Base-by-base conservation (phyloP, 78 protist genomes). In the Chrysochromulina parva region DNA sequence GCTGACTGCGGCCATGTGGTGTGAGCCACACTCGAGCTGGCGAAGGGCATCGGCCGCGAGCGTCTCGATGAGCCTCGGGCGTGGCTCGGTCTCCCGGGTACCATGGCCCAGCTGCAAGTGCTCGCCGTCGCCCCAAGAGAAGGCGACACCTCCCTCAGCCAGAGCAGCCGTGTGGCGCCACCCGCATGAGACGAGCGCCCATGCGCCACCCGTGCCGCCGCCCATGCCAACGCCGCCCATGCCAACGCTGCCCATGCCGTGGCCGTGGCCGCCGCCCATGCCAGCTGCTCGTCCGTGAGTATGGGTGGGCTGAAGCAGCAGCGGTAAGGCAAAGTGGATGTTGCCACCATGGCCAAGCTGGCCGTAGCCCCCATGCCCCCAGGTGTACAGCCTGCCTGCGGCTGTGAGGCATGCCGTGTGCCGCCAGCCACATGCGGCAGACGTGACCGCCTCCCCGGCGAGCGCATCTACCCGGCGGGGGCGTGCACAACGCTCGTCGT, bases 331-430 rank as follows among this genome's bases (percentile, higher is more conserved):
- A 16, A 24, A 28, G 53, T 28, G 14, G 78, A 24, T 24, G 17
- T 24, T 3, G 14, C 9, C 89, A 10, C 82, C 71, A 14, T 16
- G 47, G n/a, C 89, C 89, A 28, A 85, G 89, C 74, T 85, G 89
- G 22, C 89, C 89, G 26, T 1, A 14, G 47, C 19, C 71, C 78
- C n/a, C n/a, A 17, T 52, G 16, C 28, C 89, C 89, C 78, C 89
- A 85, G 7, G 66, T 2, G 74, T 65, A 54, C 20, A 54, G 19
- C 47, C 28, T 10, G n/a, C n/a, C 57, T 14, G 4, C 28, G 24
- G 16, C n/a, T 5, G 60, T 53, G n/a, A 13, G n/a, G 11, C 28
- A 19, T 26, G 28, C 22, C 24, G 66, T 52, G 89, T 85, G 89
- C 71, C 24, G 11, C n/a, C 22, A 1, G 74, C 89, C 89, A 55